Evolutionary conservation across 1,284 basidiomycete species (phyloP), one percentile per base, ranked within the genome.

Genomic region (Ustilago curta): DNA sequence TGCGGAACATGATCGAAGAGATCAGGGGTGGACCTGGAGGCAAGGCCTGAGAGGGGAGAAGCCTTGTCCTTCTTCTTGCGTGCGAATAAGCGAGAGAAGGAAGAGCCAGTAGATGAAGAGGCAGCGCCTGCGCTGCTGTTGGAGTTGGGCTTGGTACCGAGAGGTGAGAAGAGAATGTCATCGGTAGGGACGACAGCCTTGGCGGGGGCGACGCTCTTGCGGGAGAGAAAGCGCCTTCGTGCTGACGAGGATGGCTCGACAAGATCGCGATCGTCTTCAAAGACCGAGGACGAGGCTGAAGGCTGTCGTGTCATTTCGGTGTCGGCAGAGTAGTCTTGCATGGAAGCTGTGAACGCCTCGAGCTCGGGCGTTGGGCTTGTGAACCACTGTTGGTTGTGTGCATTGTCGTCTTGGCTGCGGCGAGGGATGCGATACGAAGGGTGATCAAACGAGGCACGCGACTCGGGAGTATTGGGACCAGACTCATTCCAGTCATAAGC

Each of bases 41-140:
- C 70, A 12, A 73, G 53, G 19, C 68, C 58, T 16, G 45, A 27
- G n/a, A 58, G 52, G 18, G 51, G 58, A 12, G 50, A 31, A 18
- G 51, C 52, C 58, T 74, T 80, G 63, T 78, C 70, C 51, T 77
- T 77, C 62, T 77, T 77, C 69, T 75, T 80, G 64, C 78, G 72
- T 21, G 63, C 47, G 31, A 80, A 80, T 59, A 80, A 65, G 12
- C 77, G 67, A 18, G 69, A 57, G 21, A 78, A 59, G 45, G 71
- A 65, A 4, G 71, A 77, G 3, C 62, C 51, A 9, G 21, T 59
- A 6, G 67, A 66, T 11, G 37, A 27, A 14, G 66, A 27, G 2
- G 57, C 35, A 42, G 52, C 54, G 57, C 44, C 40, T 8, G 61
- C 54, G 53, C 61, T 53, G 49, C 68, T 58, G 8, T 39, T 51